Evolutionary conservation across 1,139 yeast species (phyloP).

Genomic region (Blastobotrys apis): DNA sequence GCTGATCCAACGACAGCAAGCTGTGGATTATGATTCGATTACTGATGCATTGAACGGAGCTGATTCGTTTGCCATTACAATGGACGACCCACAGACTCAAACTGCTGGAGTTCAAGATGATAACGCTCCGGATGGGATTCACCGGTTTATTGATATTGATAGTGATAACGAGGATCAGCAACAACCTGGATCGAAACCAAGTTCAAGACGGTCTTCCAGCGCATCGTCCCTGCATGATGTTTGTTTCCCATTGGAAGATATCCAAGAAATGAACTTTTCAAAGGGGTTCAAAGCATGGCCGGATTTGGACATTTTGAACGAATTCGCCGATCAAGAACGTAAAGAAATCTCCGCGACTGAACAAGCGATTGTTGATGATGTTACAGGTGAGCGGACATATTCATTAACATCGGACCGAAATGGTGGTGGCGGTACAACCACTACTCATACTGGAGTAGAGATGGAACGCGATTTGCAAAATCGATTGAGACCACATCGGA

Average conservation of each 20-base stretch:
- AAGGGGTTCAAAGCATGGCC: conserved; percentile 59
- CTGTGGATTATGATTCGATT: conserved; percentile 13
- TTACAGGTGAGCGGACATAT: conserved; percentile 27
- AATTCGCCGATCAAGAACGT: conserved; percentile 68
- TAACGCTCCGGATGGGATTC: not conserved
- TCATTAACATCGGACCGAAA: conserved; percentile 27
- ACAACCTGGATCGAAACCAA: conserved; percentile 52
- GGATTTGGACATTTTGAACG: conserved; percentile 67
- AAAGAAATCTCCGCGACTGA: conserved; percentile 42
- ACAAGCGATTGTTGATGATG: conserved; percentile 23
- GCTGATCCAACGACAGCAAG: conserved; percentile 10
- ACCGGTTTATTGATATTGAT: conserved; percentile 17
- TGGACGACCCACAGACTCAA: conserved; percentile 20
- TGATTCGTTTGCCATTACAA: conserved; percentile 24
- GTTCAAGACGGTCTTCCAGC: conserved; percentile 65
- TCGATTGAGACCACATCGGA: conserved; percentile 67
- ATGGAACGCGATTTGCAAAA: conserved; percentile 60
- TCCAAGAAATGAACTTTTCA: conserved; percentile 23
- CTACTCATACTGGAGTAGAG: conserved; percentile 32
- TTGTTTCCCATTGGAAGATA: conserved; percentile 57
- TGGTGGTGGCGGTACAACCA: conserved; percentile 8
- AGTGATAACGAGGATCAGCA: conserved; percentile 22
- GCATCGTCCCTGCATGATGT: conserved; percentile 82
- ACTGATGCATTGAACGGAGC: conserved; percentile 19
- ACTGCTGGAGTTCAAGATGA: conserved; percentile 2